Percentiles rank a stretch among this genome's conserved stretches.
Evolutionary conservation across 2,329 filamentous ascomycete species (phyloP).

Genomic region (Rhynchosporium agropyri): DNA sequence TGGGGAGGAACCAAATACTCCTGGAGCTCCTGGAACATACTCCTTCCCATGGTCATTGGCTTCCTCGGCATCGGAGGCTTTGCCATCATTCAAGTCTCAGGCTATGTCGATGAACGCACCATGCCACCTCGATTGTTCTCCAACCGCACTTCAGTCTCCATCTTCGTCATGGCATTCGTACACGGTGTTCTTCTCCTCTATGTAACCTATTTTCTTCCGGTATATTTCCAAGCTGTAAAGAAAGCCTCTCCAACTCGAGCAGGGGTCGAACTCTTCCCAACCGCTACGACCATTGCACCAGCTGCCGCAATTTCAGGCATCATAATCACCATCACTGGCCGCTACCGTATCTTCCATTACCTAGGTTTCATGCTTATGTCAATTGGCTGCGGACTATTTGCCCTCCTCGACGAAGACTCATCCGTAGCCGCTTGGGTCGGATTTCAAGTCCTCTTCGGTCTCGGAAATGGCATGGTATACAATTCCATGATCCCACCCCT

Average conservation of each 20-base stretch:
- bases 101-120: constrained; percentile 65
- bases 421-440: constrained; percentile 59
- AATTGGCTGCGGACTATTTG: constrained; percentile 65
- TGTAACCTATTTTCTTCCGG: constrained; percentile 38
- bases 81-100: constrained; percentile 48
- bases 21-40: constrained; percentile 42
- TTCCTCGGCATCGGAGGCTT: constrained; percentile 60
- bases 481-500: constrained; percentile 69
- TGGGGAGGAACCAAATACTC: constrained; percentile 75
- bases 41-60: constrained; percentile 61
- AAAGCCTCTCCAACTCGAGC: constrained; percentile 61
- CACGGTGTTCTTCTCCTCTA: constrained; percentile 59
- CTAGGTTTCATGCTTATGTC: constrained; percentile 61
- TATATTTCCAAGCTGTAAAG: constrained; percentile 72
- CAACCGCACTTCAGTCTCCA: constrained; percentile 64
- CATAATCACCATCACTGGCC: constrained; percentile 63
- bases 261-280: constrained; percentile 74
- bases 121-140: constrained; percentile 75
- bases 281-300: constrained; percentile 67
- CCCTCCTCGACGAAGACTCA: constrained; percentile 60
- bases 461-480: constrained; percentile 69
- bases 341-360: constrained; percentile 63
- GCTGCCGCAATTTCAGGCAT: constrained; percentile 59
- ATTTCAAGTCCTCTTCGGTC: constrained; percentile 63
- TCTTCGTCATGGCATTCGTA: constrained; percentile 67